These are phyloP conservation scores for Leccinum solheimii DNA, from an alignment of 1,284 basidiomycete species.

Conservation along the genomic window DNA sequence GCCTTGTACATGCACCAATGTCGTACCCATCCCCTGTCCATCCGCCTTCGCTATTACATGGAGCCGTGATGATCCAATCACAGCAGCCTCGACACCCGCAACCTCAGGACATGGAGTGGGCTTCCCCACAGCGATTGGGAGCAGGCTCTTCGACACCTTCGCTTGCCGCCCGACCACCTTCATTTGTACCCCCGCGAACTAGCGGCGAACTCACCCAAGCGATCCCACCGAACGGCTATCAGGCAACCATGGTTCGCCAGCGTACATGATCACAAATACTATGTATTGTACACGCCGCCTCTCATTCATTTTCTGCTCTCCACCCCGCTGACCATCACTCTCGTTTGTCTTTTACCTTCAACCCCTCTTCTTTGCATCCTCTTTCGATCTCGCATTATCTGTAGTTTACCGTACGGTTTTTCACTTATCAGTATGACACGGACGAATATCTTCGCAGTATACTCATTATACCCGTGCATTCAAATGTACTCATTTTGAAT, in stretches of 20 bases:
- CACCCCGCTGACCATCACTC: slow-evolving; percentile 27
- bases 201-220: slow-evolving; percentile 47
- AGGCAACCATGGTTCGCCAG: slow-evolving; percentile 50
- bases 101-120: slow-evolving; percentile 53
- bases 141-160: slow-evolving; percentile 41
- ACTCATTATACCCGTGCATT: slow-evolving; percentile 49
- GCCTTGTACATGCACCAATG: slow-evolving; percentile 42
- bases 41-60: slow-evolving; percentile 44
- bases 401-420: slow-evolving; percentile 40
- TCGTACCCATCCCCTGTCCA: slow-evolving; percentile 43
- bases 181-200: slow-evolving; percentile 50
- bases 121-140: slow-evolving; percentile 43
- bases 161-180: slow-evolving; percentile 54
- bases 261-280: slow-evolving; percentile 39
- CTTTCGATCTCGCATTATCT: slow-evolving; percentile 41
- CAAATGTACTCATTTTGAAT: slow-evolving; percentile 44
- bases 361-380: slow-evolving; percentile 22
- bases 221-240: slow-evolving; percentile 49
- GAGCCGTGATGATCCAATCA: slow-evolving; percentile 44
- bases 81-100: slow-evolving; percentile 39
- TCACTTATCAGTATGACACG: slow-evolving; percentile 44
- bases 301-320: slow-evolving; percentile 29
- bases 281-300: slow-evolving; percentile 2
- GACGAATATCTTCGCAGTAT: slow-evolving; percentile 48
- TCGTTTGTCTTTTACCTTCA: slow-evolving; percentile 21